These are phyloP conservation scores for Withania somnifera DNA, from an alignment of 305 asterid genomes.

Conservation along the genomic window DNA sequence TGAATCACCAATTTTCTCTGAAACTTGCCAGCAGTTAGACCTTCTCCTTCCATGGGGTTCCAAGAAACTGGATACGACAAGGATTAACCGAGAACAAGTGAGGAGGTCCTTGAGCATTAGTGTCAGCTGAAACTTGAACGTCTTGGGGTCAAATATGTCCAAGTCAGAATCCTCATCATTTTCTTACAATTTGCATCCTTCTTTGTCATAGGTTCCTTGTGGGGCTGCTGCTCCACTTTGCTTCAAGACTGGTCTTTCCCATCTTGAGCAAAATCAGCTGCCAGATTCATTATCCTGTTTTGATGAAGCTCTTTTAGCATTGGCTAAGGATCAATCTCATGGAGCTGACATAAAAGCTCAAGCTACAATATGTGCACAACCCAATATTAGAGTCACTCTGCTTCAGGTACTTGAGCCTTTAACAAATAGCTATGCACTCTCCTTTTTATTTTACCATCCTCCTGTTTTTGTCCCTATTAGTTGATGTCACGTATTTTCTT, in stretches of 20 bases:
- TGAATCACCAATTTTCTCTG: neutral
- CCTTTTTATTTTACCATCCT: neutral
- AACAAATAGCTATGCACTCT: neutral
- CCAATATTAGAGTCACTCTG: slow-evolving; percentile 95
- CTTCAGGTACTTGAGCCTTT: slow-evolving; percentile 52
- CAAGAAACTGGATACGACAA: neutral
- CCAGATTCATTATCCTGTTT: slow-evolving; percentile 98
- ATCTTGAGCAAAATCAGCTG: slow-evolving; percentile 98
- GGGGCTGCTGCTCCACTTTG: slow-evolving; percentile 95
- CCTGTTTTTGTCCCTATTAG: neutral
- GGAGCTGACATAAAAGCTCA: slow-evolving; percentile 99
- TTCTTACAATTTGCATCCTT: slow-evolving; percentile 1
- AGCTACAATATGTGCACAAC: slow-evolving; percentile 98
- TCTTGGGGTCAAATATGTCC: neutral
- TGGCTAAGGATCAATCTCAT: slow-evolving; percentile 99
- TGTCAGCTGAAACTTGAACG: neutral
- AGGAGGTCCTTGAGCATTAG: neutral
- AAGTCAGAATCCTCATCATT: neutral
- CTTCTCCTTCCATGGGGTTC: neutral
- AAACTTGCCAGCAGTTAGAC: neutral
- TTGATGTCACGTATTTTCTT: neutral
- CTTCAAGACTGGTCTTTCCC: slow-evolving; percentile 93
- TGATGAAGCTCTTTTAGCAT: slow-evolving; percentile 93
- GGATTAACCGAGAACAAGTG: neutral
- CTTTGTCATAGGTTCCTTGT: slow-evolving; percentile 75